Conservation (phyloP, 176 grass and related monocot species). For the Canna indica region DNA sequence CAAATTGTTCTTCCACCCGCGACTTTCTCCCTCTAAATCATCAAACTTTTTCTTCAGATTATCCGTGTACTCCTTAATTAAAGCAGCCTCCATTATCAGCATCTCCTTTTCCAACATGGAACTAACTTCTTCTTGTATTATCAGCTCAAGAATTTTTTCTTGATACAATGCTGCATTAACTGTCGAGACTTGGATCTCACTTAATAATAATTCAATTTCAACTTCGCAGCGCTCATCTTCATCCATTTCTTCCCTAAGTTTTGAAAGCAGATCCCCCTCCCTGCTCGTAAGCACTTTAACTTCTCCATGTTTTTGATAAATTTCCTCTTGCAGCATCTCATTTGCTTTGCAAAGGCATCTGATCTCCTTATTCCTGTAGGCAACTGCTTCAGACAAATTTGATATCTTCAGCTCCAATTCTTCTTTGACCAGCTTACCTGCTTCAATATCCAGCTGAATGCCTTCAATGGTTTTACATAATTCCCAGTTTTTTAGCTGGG, state of each 20-base stretch:
- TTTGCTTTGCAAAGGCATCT: slow-evolving; percentile 34
- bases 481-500: slow-evolving; percentile 45
- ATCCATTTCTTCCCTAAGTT: slow-evolving; percentile 27
- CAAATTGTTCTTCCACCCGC: slow-evolving; percentile 37
- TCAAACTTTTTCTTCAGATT: slow-evolving; percentile 35
- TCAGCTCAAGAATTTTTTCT: slow-evolving; percentile 52
- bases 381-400: slow-evolving; percentile 23
- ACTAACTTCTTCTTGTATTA: slow-evolving; percentile 37
- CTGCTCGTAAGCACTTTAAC: slow-evolving; percentile 29
- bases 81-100: slow-evolving; percentile 37
- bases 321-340: slow-evolving; percentile 30
- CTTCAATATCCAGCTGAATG: slow-evolving; percentile 51
- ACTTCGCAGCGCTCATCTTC: slow-evolving; percentile 45
- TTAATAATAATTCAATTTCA: slow-evolving; percentile 40
- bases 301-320: slow-evolving; percentile 20
- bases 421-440: slow-evolving; percentile 47
- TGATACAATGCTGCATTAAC: slow-evolving; percentile 49
- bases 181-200: slow-evolving; percentile 36
- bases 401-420: slow-evolving; percentile 46
- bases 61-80: slow-evolving; percentile 33
- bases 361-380: slow-evolving; percentile 34
- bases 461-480: slow-evolving; percentile 37
- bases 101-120: slow-evolving; percentile 30
- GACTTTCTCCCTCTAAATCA: slow-evolving; percentile 47
- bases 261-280: slow-evolving; percentile 22